Conservation (phyloP, 441 rosid species). For the Jatropha podagrica region DNA sequence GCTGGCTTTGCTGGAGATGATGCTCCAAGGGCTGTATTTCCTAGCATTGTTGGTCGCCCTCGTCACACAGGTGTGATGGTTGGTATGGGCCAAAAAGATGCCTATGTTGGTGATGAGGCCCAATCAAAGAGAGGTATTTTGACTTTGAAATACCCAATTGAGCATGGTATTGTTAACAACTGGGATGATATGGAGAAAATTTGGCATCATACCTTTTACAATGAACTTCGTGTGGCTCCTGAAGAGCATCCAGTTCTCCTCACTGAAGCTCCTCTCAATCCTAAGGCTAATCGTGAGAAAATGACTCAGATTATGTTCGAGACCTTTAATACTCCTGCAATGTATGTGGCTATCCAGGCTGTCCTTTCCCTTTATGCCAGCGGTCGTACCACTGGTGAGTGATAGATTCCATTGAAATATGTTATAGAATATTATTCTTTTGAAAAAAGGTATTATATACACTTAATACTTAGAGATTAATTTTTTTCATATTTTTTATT, state of each 20-base stretch:
- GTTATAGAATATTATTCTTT: neutral
- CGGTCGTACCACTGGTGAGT: constrained; percentile 72
- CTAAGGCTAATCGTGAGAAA: constrained; percentile 73
- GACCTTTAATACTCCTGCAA: constrained; percentile 52
- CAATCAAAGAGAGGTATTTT: too few species aligned
- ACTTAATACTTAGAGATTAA: too few species aligned
- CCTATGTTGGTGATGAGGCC: too few species aligned
- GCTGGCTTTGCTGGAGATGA: constrained; percentile 90
- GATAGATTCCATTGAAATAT: neutral
- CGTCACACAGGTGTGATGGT: constrained; percentile 30
- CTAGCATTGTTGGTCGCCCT: constrained; percentile 68
- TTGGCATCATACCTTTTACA: too few species aligned
- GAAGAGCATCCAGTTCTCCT: constrained; percentile 76
- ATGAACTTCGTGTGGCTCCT: constrained; percentile 39
- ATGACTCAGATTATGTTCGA: constrained; percentile 76
- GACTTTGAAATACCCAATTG: too few species aligned
- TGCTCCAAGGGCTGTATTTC: constrained; percentile 85
- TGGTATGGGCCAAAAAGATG: neutral
- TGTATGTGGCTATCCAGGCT: constrained; percentile 60
- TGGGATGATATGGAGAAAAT: too few species aligned
- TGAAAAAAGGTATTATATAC: neutral
- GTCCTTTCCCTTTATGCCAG: constrained; percentile 74
- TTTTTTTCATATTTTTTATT: neutral
- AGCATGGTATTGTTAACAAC: too few species aligned
- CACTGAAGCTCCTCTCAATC: constrained; percentile 70